phyloP scores from a whole-genome alignment of 306 rosid genomes.

The Carpinus fangiana region DNA sequence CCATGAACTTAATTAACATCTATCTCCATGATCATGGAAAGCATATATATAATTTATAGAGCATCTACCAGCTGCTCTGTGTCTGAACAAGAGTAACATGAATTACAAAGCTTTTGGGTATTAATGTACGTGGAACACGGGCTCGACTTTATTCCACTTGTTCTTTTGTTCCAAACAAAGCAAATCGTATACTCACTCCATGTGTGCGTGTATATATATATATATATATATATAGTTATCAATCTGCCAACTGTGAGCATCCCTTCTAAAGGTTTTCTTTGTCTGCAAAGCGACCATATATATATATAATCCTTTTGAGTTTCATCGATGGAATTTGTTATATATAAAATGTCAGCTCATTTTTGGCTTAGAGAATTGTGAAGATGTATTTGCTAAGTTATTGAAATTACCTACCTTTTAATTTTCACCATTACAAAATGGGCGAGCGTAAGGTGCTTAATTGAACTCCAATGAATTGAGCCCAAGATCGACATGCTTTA shows the following conservation, averaged over 20 bases:
- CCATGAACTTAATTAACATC: slow-evolving; percentile 14
- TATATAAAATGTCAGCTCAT: background rate
- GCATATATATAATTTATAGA: slow-evolving; percentile 13
- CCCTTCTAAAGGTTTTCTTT: background rate
- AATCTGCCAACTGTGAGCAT: slow-evolving; percentile 16
- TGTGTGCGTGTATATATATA: background rate
- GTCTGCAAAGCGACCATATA: background rate
- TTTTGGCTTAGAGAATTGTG: background rate
- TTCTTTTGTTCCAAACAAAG: slow-evolving; percentile 13
- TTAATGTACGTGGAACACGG: slow-evolving; percentile 7
- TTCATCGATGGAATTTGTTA: background rate
- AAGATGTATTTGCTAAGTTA: no score
- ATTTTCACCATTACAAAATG: no score
- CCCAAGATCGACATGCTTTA: no score
- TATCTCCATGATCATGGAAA: slow-evolving; percentile 9
- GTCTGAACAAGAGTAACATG: slow-evolving; percentile 31
- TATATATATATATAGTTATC: slow-evolving; percentile 9
- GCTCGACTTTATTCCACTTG: slow-evolving; percentile 38
- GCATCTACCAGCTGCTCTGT: slow-evolving; percentile 36
- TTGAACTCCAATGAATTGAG: no score
- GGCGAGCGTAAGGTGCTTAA: no score
- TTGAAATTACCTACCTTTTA: no score
- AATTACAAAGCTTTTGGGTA: slow-evolving; percentile 24
- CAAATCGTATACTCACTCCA: slow-evolving; percentile 24
- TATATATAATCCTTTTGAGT: background rate